A percentile compares a stretch with the other conserved stretches of the same genome.
phyloP scores from a whole-genome alignment of 1,139 yeast species.

The Starmera stellimalicola region DNA sequence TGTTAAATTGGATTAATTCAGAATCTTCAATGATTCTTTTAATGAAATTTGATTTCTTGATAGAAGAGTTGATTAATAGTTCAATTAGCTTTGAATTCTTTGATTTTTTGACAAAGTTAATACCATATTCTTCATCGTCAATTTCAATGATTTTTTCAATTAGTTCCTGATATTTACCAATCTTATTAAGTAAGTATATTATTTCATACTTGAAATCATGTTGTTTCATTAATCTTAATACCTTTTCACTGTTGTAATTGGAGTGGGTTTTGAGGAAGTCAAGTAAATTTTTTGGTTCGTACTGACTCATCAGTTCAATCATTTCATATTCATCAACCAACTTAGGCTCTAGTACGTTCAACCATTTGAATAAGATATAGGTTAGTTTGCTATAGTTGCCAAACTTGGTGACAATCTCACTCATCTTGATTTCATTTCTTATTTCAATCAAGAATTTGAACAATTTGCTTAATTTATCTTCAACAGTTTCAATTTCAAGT shows the following conservation, averaged over 20 bases:
- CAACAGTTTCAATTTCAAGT: constrained; percentile 30
- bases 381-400: constrained; percentile 33
- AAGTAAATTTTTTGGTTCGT: constrained; percentile 38
- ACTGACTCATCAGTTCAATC: constrained; percentile 55
- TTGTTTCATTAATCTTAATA: constrained; percentile 53
- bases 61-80: constrained; percentile 48
- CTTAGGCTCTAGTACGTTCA: constrained; percentile 17
- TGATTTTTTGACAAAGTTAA: constrained; percentile 73
- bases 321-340: constrained; percentile 20
- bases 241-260: constrained; percentile 59
- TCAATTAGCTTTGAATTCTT: constrained; percentile 65
- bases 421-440: constrained; percentile 47
- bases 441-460: constrained; percentile 52
- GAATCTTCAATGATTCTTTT: neutral
- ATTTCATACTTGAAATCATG: constrained; percentile 53
- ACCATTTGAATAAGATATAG: constrained; percentile 50
- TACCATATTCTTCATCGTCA: constrained; percentile 73
- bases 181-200: constrained; percentile 72
- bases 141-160: constrained; percentile 64
- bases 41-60: neutral
- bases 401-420: neutral
- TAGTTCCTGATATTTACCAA: constrained; percentile 76
- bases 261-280: constrained; percentile 40
- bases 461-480: constrained; percentile 32
- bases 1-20: neutral